A percentile compares a stretch with the other conserved stretches of the same genome.
Conservation (phyloP, 2,329 filamentous ascomycete genomes). For the Grosmannia clavigera region DNA sequence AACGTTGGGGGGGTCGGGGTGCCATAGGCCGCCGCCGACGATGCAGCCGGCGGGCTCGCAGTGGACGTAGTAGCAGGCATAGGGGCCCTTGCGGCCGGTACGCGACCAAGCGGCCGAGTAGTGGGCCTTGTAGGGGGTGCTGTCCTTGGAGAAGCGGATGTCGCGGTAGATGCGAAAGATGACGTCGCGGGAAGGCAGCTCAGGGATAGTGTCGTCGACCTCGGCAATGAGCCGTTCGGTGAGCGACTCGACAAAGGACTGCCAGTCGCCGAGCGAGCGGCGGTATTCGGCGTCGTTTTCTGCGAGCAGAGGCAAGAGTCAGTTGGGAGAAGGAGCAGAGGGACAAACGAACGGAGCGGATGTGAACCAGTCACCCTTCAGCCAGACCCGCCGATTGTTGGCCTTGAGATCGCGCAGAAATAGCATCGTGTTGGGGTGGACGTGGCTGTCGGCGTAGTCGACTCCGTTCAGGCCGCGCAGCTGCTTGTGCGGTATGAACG, state of each 20-base stretch:
- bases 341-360: background rate
- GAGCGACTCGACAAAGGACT: constrained; percentile 61
- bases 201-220: constrained; percentile 70
- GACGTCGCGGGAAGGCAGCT: constrained; percentile 74
- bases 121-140: constrained; percentile 75
- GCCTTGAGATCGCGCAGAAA: constrained; percentile 47
- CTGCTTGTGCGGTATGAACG: constrained; percentile 28
- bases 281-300: constrained; percentile 73
- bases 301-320: constrained; percentile 21
- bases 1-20: constrained; percentile 56
- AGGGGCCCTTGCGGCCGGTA: constrained; percentile 75
- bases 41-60: constrained; percentile 58
- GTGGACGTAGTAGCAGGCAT: constrained; percentile 82
- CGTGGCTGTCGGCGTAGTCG: constrained; percentile 36
- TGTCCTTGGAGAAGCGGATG: constrained; percentile 71
- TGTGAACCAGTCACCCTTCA: constrained; percentile 33
- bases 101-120: constrained; percentile 81
- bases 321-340: background rate
- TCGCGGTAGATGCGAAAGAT: constrained; percentile 83
- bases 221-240: constrained; percentile 54
- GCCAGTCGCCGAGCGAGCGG: constrained; percentile 67
- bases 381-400: constrained; percentile 47
- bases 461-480: constrained; percentile 28
- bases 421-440: constrained; percentile 45
- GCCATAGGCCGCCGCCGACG: constrained; percentile 73